These are phyloP conservation scores for Diplodia sapinea DNA, from an alignment of 2,329 filamentous ascomycete genomes.

Conservation along the genomic window DNA sequence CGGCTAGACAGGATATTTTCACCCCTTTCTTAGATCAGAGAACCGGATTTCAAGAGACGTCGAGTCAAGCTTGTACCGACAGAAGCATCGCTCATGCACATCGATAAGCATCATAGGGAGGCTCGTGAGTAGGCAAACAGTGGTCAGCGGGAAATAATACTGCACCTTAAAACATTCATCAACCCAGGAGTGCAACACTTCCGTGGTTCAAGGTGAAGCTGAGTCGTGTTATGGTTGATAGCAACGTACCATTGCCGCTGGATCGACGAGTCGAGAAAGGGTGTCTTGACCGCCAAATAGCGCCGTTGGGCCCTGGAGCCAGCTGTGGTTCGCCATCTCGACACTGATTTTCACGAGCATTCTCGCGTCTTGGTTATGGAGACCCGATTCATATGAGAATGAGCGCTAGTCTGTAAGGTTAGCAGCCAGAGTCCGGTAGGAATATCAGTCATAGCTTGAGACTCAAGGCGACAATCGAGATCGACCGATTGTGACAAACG, in stretches of 20 bases:
- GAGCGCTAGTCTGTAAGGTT: constrained; percentile 27
- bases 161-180: background rate
- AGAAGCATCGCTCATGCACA: too few relatives aligned
- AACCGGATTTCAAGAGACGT: background rate
- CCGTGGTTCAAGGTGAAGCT: background rate
- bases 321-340: constrained; percentile 17
- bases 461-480: constrained; percentile 7
- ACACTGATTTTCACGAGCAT: constrained; percentile 20
- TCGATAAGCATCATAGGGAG: background rate
- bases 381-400: constrained; percentile 22
- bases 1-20: constrained; percentile 16
- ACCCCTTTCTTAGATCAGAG: constrained; percentile 20
- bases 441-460: constrained; percentile 8
- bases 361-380: constrained; percentile 24
- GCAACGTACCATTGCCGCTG: background rate
- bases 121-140: too few relatives aligned
- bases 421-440: background rate
- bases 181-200: background rate
- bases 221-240: background rate
- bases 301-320: background rate
- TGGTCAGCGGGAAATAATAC: background rate
- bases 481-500: background rate
- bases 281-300: constrained; percentile 22
- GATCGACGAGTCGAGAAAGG: background rate
- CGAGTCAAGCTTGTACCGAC: background rate